phyloP scores from a whole-genome alignment of 163 green algal genomes.

The Trebouxia gelatinosa region DNA sequence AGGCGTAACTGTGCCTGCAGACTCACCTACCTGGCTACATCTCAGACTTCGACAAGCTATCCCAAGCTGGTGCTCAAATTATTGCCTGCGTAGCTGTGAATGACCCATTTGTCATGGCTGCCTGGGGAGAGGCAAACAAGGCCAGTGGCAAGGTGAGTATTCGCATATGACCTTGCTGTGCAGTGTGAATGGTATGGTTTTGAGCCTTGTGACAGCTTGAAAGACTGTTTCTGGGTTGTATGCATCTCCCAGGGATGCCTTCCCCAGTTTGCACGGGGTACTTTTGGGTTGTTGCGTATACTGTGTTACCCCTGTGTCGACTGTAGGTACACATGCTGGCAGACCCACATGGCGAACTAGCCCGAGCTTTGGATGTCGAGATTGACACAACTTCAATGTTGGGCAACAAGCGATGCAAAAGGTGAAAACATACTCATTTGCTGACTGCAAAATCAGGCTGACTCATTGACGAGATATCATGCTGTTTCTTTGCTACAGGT shows the following conservation, averaged over 20 bases:
- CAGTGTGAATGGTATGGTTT: background rate
- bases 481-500: constrained; percentile 30
- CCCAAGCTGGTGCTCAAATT: constrained; percentile 47
- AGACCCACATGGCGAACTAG: constrained; percentile 45
- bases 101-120: constrained; percentile 97
- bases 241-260: no score
- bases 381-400: constrained; percentile 40
- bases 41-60: constrained; percentile 50
- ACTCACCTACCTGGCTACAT: constrained; percentile 59
- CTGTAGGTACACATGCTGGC: constrained; percentile 48
- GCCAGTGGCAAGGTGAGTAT: constrained; percentile 55
- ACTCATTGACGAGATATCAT: background rate
- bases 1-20: constrained; percentile 19
- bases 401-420: constrained; percentile 37
- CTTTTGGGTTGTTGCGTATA: no score
- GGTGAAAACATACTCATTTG: constrained; percentile 12
- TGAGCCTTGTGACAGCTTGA: background rate
- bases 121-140: constrained; percentile 83
- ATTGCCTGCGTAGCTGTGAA: constrained; percentile 79
- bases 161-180: background rate
- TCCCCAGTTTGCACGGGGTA: no score
- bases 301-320: background rate
- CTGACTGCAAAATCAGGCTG: background rate
- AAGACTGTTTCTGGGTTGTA: no score
- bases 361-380: constrained; percentile 47